Conservation (phyloP, 768 basidiomycete species). For the Rhodosporidiobolus odoratus region DNA sequence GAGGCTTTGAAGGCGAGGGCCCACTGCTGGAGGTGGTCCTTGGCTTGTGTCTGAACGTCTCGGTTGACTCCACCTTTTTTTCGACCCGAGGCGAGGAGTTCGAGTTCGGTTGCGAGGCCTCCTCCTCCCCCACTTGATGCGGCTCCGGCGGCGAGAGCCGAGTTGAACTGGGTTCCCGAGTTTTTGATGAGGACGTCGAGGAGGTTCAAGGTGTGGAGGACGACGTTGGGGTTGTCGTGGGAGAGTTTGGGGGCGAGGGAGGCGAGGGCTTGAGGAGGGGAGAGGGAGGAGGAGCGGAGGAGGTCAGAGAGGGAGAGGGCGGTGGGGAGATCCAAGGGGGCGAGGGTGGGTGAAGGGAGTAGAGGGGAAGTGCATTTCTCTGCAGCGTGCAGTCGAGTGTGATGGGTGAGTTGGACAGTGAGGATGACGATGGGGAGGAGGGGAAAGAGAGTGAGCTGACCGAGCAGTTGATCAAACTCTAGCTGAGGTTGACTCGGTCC, state of each 20-base stretch:
- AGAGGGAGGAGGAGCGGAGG: constrained; percentile 82
- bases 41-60: constrained; percentile 73
- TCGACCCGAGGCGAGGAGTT: constrained; percentile 22
- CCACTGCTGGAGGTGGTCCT: constrained; percentile 88
- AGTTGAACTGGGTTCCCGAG: constrained; percentile 83
- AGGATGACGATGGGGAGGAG: not conserved
- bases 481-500: constrained; percentile 1
- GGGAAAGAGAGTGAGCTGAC: not conserved
- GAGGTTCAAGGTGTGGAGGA: constrained; percentile 53
- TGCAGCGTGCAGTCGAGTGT: constrained; percentile 46
- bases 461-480: constrained; percentile 26
- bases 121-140: too few species aligned
- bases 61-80: constrained; percentile 51
- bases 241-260: constrained; percentile 77
- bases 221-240: constrained; percentile 82
- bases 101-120: constrained; percentile 22
- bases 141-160: constrained; percentile 57
- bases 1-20: constrained; percentile 67
- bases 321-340: constrained; percentile 88
- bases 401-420: not conserved
- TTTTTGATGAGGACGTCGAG: constrained; percentile 94
- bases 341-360: constrained; percentile 66
- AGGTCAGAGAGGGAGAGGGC: constrained; percentile 90
- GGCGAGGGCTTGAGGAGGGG: constrained; percentile 80
- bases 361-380: constrained; percentile 93